A percentile compares a stretch with the other conserved stretches of the same genome.
Evolutionary conservation across 1,139 yeast genomes (phyloP).

Genomic region (Kodamaea fungicola): DNA sequence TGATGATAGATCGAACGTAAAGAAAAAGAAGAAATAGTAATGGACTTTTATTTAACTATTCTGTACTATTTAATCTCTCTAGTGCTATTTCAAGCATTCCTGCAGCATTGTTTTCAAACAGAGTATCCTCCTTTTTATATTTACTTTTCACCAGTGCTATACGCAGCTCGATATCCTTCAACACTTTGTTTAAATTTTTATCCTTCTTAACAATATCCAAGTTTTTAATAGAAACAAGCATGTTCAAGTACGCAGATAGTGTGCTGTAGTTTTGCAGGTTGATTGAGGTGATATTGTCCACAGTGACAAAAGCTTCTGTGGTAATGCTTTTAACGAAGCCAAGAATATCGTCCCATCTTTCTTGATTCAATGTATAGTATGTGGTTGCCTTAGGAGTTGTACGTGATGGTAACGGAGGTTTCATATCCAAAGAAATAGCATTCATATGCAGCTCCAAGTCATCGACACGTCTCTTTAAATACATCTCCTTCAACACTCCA

Average conservation of each 20-base stretch:
- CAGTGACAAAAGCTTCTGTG: constrained; percentile 25
- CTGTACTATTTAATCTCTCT: constrained; percentile 21
- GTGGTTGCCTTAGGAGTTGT: constrained; percentile 13
- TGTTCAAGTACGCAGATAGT: constrained; percentile 52
- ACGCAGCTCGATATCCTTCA: constrained; percentile 14
- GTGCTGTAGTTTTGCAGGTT: constrained; percentile 34
- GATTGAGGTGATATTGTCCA: constrained; percentile 11
- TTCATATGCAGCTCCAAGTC: background rate
- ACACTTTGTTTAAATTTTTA: constrained; percentile 20
- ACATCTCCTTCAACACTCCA: constrained; percentile 64
- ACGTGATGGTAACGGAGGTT: constrained; percentile 24
- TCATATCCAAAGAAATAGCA: background rate
- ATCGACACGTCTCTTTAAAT: constrained; percentile 27
- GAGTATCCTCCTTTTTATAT: constrained; percentile 14
- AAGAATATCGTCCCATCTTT: constrained; percentile 37
- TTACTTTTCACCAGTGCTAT: constrained; percentile 15
- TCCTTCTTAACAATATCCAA: constrained; percentile 18
- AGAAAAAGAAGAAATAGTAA: constrained; percentile 6
- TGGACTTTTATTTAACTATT: no score
- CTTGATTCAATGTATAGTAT: constrained; percentile 36
- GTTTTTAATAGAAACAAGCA: constrained; percentile 44
- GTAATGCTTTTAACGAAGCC: constrained; percentile 33
- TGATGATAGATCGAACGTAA: constrained; percentile 45
- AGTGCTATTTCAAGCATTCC: constrained; percentile 38
- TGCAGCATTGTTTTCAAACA: constrained; percentile 31